Evolutionary conservation across 805 yeast species (phyloP).

Genomic region (Suhomyces kilbournensis): DNA sequence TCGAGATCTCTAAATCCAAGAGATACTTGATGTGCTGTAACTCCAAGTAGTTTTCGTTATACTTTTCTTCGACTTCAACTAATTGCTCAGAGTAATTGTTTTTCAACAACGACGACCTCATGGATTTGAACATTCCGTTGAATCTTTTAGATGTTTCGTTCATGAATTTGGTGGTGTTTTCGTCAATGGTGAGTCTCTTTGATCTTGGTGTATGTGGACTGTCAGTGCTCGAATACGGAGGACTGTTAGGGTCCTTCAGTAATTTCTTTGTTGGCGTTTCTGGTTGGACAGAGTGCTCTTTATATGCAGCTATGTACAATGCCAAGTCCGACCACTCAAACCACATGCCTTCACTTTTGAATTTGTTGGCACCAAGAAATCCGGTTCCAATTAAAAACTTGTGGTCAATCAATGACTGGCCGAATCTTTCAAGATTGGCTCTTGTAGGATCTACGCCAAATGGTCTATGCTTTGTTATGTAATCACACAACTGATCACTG

Average conservation of each 20-base stretch:
- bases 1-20: constrained; percentile 28
- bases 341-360: constrained; percentile 43
- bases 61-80: constrained; percentile 26
- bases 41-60: constrained; percentile 32
- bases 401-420: constrained; percentile 36
- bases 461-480: constrained; percentile 22
- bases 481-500: constrained; percentile 36
- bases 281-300: not conserved
- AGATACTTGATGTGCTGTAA: constrained; percentile 29
- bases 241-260: not conserved
- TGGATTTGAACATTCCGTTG: constrained; percentile 27
- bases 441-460: constrained; percentile 35
- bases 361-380: constrained; percentile 31
- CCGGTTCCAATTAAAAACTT: constrained; percentile 31
- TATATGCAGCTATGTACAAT: constrained; percentile 13
- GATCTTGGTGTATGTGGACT: not conserved
- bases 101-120: constrained; percentile 30
- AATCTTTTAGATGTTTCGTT: constrained; percentile 21
- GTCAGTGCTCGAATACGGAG: not conserved
- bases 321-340: constrained; percentile 43
- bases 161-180: constrained; percentile 7
- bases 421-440: constrained; percentile 36
- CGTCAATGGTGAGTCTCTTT: constrained; percentile 1
- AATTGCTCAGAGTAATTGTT: constrained; percentile 28
- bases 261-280: not conserved